Evolutionary conservation across 106 monocot species (phyloP).

Genomic region (Alisma plantagoaquatica): DNA sequence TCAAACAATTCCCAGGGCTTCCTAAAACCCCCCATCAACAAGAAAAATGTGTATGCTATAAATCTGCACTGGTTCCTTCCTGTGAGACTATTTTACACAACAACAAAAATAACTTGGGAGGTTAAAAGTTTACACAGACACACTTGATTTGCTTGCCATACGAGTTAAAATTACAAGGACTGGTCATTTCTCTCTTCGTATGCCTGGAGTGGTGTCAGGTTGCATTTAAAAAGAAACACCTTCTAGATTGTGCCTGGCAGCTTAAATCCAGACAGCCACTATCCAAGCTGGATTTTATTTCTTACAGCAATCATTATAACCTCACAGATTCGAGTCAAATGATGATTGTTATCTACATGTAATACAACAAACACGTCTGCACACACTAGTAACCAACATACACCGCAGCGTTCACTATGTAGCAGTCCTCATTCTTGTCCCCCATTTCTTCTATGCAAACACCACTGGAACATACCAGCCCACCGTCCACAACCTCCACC

Average conservation of each 20-base stretch:
- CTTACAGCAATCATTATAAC: not conserved
- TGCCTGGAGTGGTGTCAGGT: too few relatives aligned
- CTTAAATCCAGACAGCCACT: not conserved
- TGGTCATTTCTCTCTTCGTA: too few relatives aligned
- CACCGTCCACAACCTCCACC: constrained; percentile 83
- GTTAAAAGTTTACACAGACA: too few relatives aligned
- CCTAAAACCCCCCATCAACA: too few relatives aligned
- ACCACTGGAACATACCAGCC: constrained; percentile 97
- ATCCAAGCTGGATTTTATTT: not conserved
- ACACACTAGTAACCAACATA: constrained; percentile 77
- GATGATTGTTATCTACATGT: not conserved
- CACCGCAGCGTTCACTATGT: constrained; percentile 93
- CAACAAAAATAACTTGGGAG: too few relatives aligned
- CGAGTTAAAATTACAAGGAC: too few relatives aligned
- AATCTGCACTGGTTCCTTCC: too few relatives aligned
- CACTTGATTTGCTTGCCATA: too few relatives aligned
- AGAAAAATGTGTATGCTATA: too few relatives aligned
- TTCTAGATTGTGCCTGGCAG: not conserved
- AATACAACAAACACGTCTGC: not conserved
- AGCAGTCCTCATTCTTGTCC: constrained; percentile 91
- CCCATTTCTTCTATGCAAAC: constrained; percentile 88
- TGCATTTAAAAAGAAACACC: not conserved
- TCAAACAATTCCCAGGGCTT: too few relatives aligned
- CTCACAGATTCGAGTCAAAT: not conserved
- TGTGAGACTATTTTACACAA: too few relatives aligned